Evolutionary conservation across 2,329 filamentous ascomycete genomes (phyloP), one percentile per base, ranked within the genome.

Genomic region (Neonectria ditissima): DNA sequence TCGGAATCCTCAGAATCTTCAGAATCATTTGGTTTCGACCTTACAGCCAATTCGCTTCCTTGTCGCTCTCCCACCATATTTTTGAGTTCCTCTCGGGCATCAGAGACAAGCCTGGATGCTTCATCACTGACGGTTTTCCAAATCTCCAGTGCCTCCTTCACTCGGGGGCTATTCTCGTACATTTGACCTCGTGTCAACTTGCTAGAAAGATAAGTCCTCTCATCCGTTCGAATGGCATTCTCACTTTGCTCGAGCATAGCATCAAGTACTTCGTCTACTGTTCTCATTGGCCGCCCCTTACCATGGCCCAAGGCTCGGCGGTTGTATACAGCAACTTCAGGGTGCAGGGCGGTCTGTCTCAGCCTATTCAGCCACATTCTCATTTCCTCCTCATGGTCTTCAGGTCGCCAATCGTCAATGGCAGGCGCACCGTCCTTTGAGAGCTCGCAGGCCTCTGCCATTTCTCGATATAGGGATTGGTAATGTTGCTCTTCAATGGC

Each of bases 401-500:
- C 83, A 0, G 89, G 86, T 45, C 91, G 80, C 90, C 92, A 97
- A 4, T 87, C 82, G 4, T 85, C 84, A 3, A 73, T 66, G 1
- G 87, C 64, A 0, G 93, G 92, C 2, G 80, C 81, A 0, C 95
- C 94, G 26, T 87, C 81, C 0, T 81, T 72, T 69, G 89, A 84
- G 7, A 98, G 77, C 1, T 87, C 89, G 65, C 90, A 92, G 1
- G 87, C 87, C 28, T 89, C 84, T 55, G 89, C 89, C 87, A 97
- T 93, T 65, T 92, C 83, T 51, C 89, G 85, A 74, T 95, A 94
- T 2, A 97, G 78, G 7, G 89, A 87, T 44, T 86, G 84, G 73
- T 98, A 98, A 73, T 97, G 89, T 74, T 97, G 93, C 74, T 97
- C 92, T 75, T 98, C 96, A 11, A 98, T 87, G 0, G 92, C 88